These are phyloP conservation scores for Alectoria sarmentosa DNA, from an alignment of 495 filamentous ascomycete genomes.

Conservation along the genomic window DNA sequence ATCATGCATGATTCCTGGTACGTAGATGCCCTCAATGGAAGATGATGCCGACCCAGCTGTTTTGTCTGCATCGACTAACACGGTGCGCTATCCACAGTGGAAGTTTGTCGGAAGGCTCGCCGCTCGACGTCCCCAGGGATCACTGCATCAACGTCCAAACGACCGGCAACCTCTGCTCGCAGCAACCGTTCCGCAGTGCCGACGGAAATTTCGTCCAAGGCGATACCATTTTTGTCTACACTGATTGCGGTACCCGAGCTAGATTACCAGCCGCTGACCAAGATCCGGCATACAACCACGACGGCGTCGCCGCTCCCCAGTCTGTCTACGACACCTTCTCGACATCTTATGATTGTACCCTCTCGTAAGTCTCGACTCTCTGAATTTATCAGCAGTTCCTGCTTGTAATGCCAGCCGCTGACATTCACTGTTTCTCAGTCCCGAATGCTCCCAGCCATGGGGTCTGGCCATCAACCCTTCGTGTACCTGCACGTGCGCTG, in stretches of 20 bases:
- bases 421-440: background rate
- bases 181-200: slow-evolving; percentile 2
- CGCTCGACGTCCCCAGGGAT: background rate
- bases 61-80: background rate
- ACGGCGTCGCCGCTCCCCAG: slow-evolving; percentile 9
- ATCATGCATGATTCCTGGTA: slow-evolving; percentile 13
- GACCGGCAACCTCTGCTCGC: slow-evolving; percentile 11
- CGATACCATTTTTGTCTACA: slow-evolving; percentile 18
- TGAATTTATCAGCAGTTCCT: background rate
- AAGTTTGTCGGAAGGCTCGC: background rate
- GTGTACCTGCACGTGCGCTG: slow-evolving; percentile 1
- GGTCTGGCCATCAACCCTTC: background rate
- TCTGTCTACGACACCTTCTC: slow-evolving; percentile 3
- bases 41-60: background rate
- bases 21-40: background rate
- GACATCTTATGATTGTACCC: background rate
- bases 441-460: background rate
- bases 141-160: slow-evolving; percentile 13
- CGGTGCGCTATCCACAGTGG: background rate
- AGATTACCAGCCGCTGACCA: slow-evolving; percentile 7
- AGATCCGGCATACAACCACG: slow-evolving; percentile 15
- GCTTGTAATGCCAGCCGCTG: background rate
- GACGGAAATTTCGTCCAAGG: slow-evolving; percentile 7
- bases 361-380: slow-evolving; percentile 1
- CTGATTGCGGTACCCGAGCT: slow-evolving; percentile 12